These are phyloP conservation scores for Primulina tabacum DNA, from an alignment of 257 asterid genomes.

Conservation along the genomic window DNA sequence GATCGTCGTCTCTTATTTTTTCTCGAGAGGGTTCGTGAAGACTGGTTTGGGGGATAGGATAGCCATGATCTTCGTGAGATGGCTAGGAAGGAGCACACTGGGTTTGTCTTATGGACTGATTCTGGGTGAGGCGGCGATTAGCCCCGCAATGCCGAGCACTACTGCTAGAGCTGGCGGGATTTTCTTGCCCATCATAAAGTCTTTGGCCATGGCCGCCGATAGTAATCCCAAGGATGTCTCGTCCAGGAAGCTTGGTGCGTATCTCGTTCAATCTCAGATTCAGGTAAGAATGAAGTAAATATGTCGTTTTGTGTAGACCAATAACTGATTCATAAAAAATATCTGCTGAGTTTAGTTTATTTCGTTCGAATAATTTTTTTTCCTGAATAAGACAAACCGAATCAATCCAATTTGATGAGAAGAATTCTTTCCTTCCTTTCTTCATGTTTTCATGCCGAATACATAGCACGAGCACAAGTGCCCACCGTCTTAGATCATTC, in stretches of 20 bases:
- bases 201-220: constrained; percentile 48
- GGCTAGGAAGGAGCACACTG: constrained; percentile 64
- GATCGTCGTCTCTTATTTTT: constrained; percentile 59
- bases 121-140: constrained; percentile 56
- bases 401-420: not conserved
- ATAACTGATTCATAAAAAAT: not conserved
- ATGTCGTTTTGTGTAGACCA: not conserved
- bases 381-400: not conserved
- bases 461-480: not conserved
- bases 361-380: too few relatives aligned
- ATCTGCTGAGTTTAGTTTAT: too few relatives aligned
- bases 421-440: not conserved
- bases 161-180: constrained; percentile 84
- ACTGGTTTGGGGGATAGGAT: constrained; percentile 85
- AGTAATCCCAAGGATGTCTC: constrained; percentile 63
- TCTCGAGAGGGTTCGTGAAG: constrained; percentile 68
- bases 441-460: not conserved
- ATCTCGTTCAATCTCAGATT: constrained; percentile 61
- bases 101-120: constrained; percentile 70
- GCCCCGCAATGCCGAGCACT: constrained; percentile 81
- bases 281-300: constrained; percentile 40
- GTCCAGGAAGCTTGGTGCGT: constrained; percentile 66
- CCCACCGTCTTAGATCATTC: not conserved
- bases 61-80: constrained; percentile 59
- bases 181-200: constrained; percentile 71